phyloP scores from a whole-genome alignment of 345 rosid genomes.

The Chamaenerion angustifolium region DNA sequence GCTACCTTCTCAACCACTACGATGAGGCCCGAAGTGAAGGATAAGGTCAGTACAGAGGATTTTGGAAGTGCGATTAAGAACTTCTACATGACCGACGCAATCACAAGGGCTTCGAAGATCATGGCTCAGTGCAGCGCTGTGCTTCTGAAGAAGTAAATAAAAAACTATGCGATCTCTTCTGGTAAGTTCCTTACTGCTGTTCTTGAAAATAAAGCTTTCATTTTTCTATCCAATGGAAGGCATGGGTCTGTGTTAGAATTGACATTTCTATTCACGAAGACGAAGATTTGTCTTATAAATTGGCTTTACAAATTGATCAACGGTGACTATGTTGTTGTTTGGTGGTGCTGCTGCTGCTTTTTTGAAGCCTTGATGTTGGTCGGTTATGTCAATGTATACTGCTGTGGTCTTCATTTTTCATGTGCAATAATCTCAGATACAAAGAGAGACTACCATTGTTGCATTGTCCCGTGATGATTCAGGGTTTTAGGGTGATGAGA shows the following conservation, averaged over 20 bases:
- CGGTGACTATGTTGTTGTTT: too few species aligned
- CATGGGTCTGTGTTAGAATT: constrained; percentile 1
- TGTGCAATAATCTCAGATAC: too few species aligned
- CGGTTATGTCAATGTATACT: too few species aligned
- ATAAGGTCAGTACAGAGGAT: constrained; percentile 35
- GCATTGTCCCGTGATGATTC: too few species aligned
- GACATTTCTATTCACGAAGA: background rate
- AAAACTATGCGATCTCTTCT: background rate
- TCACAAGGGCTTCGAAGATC: constrained; percentile 93
- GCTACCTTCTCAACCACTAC: constrained; percentile 55
- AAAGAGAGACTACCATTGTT: too few species aligned
- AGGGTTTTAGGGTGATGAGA: too few species aligned
- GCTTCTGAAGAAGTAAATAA: constrained; percentile 60
- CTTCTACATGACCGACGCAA: constrained; percentile 89
- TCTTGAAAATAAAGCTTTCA: background rate
- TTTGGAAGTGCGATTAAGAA: constrained; percentile 53
- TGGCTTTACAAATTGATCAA: too few species aligned
- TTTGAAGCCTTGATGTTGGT: too few species aligned
- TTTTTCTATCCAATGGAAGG: background rate
- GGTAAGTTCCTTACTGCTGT: background rate
- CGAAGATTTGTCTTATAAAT: background rate
- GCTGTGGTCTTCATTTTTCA: too few species aligned
- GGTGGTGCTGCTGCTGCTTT: too few species aligned
- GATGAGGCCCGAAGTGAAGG: constrained; percentile 36
- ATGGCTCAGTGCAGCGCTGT: constrained; percentile 94